Evolutionary conservation across 768 basidiomycete species (phyloP), one percentile per base, ranked within the genome.

Genomic region (Tricholoma sp.): DNA sequence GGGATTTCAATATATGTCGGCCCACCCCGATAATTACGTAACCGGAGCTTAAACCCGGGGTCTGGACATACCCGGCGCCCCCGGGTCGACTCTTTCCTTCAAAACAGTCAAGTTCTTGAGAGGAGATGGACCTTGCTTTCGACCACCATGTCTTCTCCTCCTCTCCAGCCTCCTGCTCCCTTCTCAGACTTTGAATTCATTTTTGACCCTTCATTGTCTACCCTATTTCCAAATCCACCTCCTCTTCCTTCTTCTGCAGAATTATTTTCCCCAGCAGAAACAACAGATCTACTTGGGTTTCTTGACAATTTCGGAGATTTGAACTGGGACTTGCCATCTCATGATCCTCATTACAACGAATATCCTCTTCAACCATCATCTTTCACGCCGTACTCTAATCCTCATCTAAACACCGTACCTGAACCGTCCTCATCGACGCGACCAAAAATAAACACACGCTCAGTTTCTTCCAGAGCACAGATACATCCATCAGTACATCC

Each of bases 251-350:
- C 88, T 0, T 88, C 89, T 6, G 83, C 87, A 24, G 88, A 88
- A 66, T 83, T 93, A 61, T 89, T 93, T 69, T 88, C 89, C 8
- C 76, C 82, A 0, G 79, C 85, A 58, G 91, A 93, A 71, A 88
- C 88, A 5, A 87, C 84, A 0, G 84, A 90, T 70, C 75, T 93
- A 53, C 78, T 91, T 58, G 85, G 86, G 55, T 93, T 93, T 68
- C 82, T 93, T 67, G 89, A 92, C 71, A 86, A 85, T 70, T 89
- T 91, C 64, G 80, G 76, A 63, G 85, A 75, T 50, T 68, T 77
- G 63, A 71, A 69, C 55, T 79, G 84, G 83, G 86, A 88, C 54
- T 74, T 83, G 57, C 76, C 79, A 28, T n/a, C 56, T 8, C 60
- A 75, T 1, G 77, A 78, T n/a, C 67, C 68, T 28, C 12, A 59